phyloP scores from a whole-genome alignment of 441 rosid species.

The Erodium trifolium region DNA sequence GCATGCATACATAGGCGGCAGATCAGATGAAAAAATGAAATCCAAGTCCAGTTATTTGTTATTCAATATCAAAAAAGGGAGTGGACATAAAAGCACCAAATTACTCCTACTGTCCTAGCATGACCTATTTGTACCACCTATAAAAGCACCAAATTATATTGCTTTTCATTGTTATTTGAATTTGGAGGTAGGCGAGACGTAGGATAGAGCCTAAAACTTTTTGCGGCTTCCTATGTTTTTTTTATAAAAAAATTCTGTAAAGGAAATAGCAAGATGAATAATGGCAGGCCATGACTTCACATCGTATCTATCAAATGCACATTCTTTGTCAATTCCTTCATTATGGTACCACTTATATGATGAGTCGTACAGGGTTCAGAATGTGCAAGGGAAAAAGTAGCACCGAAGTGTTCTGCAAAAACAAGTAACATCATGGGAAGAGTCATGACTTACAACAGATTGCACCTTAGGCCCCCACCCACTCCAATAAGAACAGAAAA shows the following conservation, averaged over 20 bases:
- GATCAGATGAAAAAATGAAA: background rate
- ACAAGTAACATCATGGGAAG: background rate
- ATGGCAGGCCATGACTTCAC: background rate
- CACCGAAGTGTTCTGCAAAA: background rate
- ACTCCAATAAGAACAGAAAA: background rate
- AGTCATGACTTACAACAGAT: background rate
- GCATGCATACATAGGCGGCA: background rate
- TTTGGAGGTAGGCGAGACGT: background rate
- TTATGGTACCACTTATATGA: background rate
- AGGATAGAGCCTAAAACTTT: background rate
- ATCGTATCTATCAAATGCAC: background rate
- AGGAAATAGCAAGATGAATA: background rate
- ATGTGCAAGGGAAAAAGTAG: background rate
- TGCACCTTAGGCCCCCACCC: conserved; percentile 1
- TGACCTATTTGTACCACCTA: conserved; percentile 2
- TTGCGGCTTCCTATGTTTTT: background rate
- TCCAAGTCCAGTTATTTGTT: background rate
- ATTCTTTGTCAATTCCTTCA: background rate
- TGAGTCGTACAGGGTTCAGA: background rate
- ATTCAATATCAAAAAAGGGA: background rate
- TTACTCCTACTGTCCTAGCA: conserved; percentile 1
- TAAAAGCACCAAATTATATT: background rate
- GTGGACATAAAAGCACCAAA: background rate
- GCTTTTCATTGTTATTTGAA: background rate
- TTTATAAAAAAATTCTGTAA: background rate